Conservation (phyloP, 768 basidiomycete genomes). For the Boletales sp. region DNA sequence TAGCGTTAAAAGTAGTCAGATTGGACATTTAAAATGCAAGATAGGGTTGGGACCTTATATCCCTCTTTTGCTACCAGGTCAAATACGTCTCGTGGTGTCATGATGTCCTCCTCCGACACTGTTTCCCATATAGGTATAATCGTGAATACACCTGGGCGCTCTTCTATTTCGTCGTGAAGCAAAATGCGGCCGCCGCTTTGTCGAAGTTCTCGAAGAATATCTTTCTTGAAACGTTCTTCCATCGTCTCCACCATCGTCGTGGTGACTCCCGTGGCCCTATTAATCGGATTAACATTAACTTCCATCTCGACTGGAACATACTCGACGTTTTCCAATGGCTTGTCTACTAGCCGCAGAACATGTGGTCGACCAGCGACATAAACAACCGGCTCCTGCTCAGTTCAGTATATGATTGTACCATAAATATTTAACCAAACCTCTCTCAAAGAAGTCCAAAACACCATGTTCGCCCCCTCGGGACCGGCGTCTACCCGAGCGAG, state of each 20-base stretch:
- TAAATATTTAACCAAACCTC: constrained; percentile 50
- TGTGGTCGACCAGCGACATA: constrained; percentile 86
- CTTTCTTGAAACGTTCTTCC: constrained; percentile 84
- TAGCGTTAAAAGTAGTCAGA: constrained; percentile 26
- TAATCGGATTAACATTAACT: not conserved
- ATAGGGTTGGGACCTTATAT: constrained; percentile 44
- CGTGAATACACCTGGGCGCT: constrained; percentile 82
- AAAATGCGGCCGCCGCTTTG: constrained; percentile 71
- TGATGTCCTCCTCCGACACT: constrained; percentile 73
- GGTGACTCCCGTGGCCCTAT: constrained; percentile 89
- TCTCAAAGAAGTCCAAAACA: constrained; percentile 93
- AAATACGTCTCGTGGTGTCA: constrained; percentile 85
- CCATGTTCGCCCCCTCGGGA: constrained; percentile 66
- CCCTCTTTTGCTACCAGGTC: constrained; percentile 72
- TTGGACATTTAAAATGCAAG: not conserved
- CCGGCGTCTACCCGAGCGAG: constrained; percentile 77
- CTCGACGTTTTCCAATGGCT: constrained; percentile 94
- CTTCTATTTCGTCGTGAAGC: constrained; percentile 94
- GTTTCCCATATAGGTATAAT: constrained; percentile 96
- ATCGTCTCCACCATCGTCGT: constrained; percentile 88
- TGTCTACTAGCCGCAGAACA: constrained; percentile 82
- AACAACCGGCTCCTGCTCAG: constrained; percentile 80
- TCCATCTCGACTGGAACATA: constrained; percentile 31
- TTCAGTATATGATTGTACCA: not conserved
- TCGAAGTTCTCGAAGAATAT: constrained; percentile 80